A percentile compares a stretch with the other conserved stretches of the same genome.
phyloP scores from a whole-genome alignment of 495 filamentous ascomycete genomes.

The Hypoxylon perforatum region DNA sequence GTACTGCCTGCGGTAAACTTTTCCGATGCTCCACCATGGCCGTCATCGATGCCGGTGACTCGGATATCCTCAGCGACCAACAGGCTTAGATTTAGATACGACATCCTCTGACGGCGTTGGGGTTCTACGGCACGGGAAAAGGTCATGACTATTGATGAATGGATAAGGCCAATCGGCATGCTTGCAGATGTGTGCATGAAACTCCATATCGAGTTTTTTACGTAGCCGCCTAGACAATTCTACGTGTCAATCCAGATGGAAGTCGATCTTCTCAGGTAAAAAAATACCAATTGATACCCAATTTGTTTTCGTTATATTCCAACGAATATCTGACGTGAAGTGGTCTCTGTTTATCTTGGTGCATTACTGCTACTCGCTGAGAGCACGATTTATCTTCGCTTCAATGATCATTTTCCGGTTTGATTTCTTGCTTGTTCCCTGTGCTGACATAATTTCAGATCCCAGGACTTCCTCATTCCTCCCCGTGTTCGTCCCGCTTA shows the following conservation, averaged over 20 bases:
- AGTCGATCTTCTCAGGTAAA: constrained; percentile 25
- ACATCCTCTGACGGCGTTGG: constrained; percentile 53
- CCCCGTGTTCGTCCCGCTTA: too few relatives aligned
- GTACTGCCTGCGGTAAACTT: constrained; percentile 88
- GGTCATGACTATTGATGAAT: constrained; percentile 24
- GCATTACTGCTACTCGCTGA: too few relatives aligned
- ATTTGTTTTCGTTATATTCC: constrained; percentile 1
- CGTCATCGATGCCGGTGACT: constrained; percentile 96
- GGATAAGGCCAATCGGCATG: constrained; percentile 18
- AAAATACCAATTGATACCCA: constrained; percentile 48
- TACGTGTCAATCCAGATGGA: constrained; percentile 29
- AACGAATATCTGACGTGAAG: neutral
- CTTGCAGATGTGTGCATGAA: constrained; percentile 16
- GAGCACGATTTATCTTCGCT: too few relatives aligned
- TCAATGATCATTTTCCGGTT: too few relatives aligned
- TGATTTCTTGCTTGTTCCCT: too few relatives aligned
- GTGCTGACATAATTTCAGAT: too few relatives aligned
- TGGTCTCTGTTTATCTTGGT: too few relatives aligned
- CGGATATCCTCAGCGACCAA: constrained; percentile 86
- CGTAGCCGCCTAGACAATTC: constrained; percentile 32
- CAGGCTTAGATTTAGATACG: constrained; percentile 60
- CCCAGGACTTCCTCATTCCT: too few relatives aligned
- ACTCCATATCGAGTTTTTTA: constrained; percentile 18
- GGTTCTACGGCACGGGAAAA: constrained; percentile 47
- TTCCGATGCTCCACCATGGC: constrained; percentile 93